Base-by-base conservation (phyloP, 305 asterid species). In the Fraxinus velutina region DNA sequence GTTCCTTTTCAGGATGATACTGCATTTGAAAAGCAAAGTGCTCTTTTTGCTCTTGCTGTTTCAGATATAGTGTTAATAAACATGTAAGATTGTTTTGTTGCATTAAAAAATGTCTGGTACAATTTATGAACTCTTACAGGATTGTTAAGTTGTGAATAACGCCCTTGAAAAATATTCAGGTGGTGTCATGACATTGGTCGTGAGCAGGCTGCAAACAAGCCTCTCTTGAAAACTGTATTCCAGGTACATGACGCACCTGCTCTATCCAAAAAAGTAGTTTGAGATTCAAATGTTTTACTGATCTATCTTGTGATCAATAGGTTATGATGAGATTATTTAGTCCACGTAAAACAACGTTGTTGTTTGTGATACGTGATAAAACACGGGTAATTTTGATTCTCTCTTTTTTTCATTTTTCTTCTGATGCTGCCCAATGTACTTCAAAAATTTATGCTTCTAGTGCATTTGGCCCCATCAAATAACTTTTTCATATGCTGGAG, bases 151-250 rank as follows among this genome's bases (percentile, higher is more conserved):
- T 66, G 6, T 70, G 75, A 68, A 70, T 73, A 52, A 76, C 27
- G 6, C 60, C 66, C 68, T 42, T 78, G 84, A 21, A 24, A 80
- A 80, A 70, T 70, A 70, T 82, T 84, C 89, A 94, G 97, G 97
- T 94, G 98, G 98, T 94, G 98, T 85, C 98, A 93, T 89, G 98
- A 94, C 82, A 94, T 94, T 84, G 98, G 98, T 30, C 98, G 98
- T 84, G 98, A 94, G 85, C 98, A 94, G 84, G 98, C 98, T n/a
- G 96, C 98, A 83, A 94, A 94, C 87, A 94, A 94, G 85, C 98
- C 98, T 86, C 97, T 94, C 80, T 81, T 94, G 80, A 94, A 94
- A 91, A 94, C 98, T 64, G 98, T 94, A 75, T 94, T 93, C 88
- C 98, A 94, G 95, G 98, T 89, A 80, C 76, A 64, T 79, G 73